These are phyloP conservation scores for Neckera pumila DNA, from an alignment of 225 moss, liverwort and hornwort genomes.

Conservation along the genomic window DNA sequence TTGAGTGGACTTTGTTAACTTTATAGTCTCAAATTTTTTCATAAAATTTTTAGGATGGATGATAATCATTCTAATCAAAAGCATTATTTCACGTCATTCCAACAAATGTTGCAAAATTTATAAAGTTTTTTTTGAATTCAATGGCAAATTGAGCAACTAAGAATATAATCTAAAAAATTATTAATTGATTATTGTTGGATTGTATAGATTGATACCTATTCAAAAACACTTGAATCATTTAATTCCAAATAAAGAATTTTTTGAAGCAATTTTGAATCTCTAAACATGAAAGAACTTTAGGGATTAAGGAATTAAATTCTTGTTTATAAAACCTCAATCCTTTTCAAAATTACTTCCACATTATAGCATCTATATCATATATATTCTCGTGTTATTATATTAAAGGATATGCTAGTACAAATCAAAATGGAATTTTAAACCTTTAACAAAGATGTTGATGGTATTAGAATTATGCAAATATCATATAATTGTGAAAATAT, in stretches of 20 bases:
- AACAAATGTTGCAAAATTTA: not conserved
- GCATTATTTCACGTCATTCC: not conserved
- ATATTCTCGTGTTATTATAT: accelerated
- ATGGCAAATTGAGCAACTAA: accelerated
- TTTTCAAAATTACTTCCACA: not conserved
- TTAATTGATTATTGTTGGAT: not conserved
- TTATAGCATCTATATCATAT: not conserved
- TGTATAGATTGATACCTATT: not conserved
- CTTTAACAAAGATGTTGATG: not conserved
- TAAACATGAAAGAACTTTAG: not conserved
- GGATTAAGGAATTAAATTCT: not conserved
- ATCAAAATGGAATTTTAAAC: not conserved
- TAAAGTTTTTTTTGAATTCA: not conserved
- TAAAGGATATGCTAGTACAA: not conserved
- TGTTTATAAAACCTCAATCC: not conserved
- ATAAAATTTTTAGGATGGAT: not conserved
- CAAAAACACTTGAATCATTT: not conserved
- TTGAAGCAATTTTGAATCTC: not conserved
- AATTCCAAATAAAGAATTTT: not conserved
- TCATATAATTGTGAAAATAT: not conserved
- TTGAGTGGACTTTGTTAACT: accelerated
- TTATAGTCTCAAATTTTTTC: not conserved
- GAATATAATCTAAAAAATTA: not conserved
- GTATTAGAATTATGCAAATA: not conserved
- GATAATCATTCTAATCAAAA: not conserved